Conservation (phyloP, 306 rosid genomes). For the Lathyrus sativus region DNA sequence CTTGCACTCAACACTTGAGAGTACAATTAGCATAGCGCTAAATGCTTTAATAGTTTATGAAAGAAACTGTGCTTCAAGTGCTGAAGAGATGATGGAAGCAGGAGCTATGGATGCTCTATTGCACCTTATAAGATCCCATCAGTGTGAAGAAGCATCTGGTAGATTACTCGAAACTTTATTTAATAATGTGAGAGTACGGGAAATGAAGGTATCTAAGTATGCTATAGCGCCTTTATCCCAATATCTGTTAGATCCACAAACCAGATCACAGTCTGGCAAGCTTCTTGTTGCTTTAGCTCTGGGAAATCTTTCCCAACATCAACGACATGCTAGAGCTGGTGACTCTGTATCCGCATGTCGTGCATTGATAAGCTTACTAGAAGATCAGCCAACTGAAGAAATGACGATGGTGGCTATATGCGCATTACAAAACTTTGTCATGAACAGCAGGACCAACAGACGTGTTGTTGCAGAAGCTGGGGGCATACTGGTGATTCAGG, state of each 20-base stretch:
- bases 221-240: constrained; percentile 95
- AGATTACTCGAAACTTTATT: constrained; percentile 88
- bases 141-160: constrained; percentile 89
- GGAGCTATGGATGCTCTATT: constrained; percentile 80
- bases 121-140: constrained; percentile 92
- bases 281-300: constrained; percentile 92
- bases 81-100: constrained; percentile 90
- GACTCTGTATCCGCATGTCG: constrained; percentile 94
- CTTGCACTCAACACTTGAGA: constrained; percentile 78
- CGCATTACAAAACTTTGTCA: constrained; percentile 94
- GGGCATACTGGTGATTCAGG: constrained; percentile 95
- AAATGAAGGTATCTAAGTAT: constrained; percentile 86
- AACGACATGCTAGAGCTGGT: constrained; percentile 80
- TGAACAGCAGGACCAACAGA: constrained; percentile 94
- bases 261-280: constrained; percentile 80
- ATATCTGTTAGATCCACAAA: constrained; percentile 87
- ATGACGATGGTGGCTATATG: constrained; percentile 93
- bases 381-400: constrained; percentile 95
- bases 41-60: constrained; percentile 76
- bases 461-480: constrained; percentile 99
- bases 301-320: constrained; percentile 92
- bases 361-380: constrained; percentile 89
- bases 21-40: constrained; percentile 77
- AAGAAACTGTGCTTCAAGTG: constrained; percentile 72
- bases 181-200: constrained; percentile 85